Conservation (phyloP, 257 asterid genomes). For the Primulina eburnea region DNA sequence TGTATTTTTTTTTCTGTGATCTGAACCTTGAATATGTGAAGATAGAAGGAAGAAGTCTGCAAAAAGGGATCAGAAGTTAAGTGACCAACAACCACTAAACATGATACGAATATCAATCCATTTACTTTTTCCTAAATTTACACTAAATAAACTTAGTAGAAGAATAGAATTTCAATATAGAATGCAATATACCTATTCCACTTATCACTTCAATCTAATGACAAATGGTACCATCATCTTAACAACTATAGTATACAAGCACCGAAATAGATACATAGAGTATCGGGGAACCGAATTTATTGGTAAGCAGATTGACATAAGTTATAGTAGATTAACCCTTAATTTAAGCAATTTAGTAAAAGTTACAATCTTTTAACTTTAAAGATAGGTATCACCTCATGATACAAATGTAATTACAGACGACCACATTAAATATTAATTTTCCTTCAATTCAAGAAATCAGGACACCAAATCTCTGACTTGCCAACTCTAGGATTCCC, state of each 20-base stretch:
- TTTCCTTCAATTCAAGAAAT: conserved; percentile 6
- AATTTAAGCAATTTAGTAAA: conserved; percentile 18
- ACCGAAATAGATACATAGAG: neutral
- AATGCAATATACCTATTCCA: neutral
- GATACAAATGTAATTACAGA: neutral
- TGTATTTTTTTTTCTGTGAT: conserved; percentile 71
- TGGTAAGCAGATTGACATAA: conserved; percentile 12
- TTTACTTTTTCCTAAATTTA: conserved; percentile 11
- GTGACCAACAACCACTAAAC: conserved; percentile 21
- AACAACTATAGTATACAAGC: conserved; percentile 7
- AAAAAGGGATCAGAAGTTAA: conserved; percentile 23
- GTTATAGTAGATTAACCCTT: neutral
- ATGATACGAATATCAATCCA: conserved; percentile 18
- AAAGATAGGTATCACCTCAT: conserved; percentile 1
- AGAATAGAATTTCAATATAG: neutral
- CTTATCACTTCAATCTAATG: neutral
- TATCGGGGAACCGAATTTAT: conserved; percentile 1
- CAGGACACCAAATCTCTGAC: neutral
- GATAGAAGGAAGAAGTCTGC: conserved; percentile 91
- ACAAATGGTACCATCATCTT: conserved; percentile 15
- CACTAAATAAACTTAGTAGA: conserved; percentile 14
- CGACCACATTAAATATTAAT: conserved; percentile 1
- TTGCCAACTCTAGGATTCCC: no score
- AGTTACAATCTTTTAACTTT: conserved; percentile 2
- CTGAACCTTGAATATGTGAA: conserved; percentile 85